phyloP scores from a whole-genome alignment of 1,139 yeast genomes.

The Saccharomyces uvarum region DNA sequence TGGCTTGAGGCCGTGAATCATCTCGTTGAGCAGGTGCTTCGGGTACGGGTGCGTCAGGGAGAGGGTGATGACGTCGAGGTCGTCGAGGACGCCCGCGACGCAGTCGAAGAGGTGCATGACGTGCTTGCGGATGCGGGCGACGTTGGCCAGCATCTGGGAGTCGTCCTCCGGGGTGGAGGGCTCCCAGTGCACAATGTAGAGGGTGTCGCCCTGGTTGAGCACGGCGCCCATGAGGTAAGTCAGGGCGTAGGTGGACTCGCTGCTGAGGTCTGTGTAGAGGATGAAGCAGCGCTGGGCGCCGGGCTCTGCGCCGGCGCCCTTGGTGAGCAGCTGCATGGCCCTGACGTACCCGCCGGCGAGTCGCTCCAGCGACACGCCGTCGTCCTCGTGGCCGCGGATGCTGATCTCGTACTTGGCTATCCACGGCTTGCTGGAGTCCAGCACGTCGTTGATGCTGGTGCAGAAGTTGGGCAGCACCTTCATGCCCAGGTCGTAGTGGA shows the following conservation, averaged over 20 bases:
- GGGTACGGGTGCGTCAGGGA: constrained; percentile 65
- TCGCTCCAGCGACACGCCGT: constrained; percentile 10
- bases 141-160: constrained; percentile 12
- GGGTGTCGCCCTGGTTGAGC: constrained; percentile 73
- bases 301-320: constrained; percentile 13
- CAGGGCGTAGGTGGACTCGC: constrained; percentile 77
- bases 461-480: constrained; percentile 30
- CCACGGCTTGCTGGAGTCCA: constrained; percentile 27
- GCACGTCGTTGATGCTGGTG: constrained; percentile 23
- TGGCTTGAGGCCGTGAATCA: constrained; percentile 77
- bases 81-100: constrained; percentile 23
- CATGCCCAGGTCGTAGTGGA: constrained; percentile 30
- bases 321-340: constrained; percentile 19
- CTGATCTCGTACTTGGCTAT: constrained; percentile 16
- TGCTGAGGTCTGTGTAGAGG: constrained; percentile 74
- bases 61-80: constrained; percentile 23
- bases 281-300: constrained; percentile 41
- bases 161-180: constrained; percentile 8
- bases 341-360: constrained; percentile 26
- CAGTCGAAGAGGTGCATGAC: constrained; percentile 28
- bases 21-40: constrained; percentile 72
- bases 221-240: constrained; percentile 90
- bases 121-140: constrained; percentile 17
- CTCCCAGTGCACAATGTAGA: constrained; percentile 68
- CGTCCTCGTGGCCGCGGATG: constrained; percentile 5